Evolutionary conservation across 768 basidiomycete species (phyloP).

Genomic region (Leccinellum albellum): DNA sequence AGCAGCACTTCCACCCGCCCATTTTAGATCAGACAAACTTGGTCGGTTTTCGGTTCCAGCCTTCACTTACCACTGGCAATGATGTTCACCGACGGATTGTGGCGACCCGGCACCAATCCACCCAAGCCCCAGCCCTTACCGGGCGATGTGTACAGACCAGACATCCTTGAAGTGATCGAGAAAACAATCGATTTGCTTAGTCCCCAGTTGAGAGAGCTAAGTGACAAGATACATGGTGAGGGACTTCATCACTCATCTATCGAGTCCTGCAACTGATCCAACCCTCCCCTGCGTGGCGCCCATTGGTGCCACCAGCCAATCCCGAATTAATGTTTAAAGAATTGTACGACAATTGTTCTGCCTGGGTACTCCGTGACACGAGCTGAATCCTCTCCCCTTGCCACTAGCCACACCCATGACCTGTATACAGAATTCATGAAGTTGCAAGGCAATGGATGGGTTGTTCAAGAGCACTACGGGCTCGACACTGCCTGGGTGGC

Average conservation of each 20-base stretch:
- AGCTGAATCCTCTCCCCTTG: neutral
- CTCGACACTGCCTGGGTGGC: slow-evolving; percentile 81
- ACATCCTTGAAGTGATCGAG: slow-evolving; percentile 61
- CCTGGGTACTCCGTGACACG: neutral
- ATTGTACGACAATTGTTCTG: slow-evolving; percentile 21
- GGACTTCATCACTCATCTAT: neutral
- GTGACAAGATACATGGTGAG: slow-evolving; percentile 69
- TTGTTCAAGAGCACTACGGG: slow-evolving; percentile 56
- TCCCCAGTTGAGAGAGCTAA: slow-evolving; percentile 53
- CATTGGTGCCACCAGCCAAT: slow-evolving; percentile 41
- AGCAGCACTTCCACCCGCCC: too few relatives aligned
- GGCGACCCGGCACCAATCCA: slow-evolving; percentile 35
- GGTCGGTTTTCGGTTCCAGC: neutral
- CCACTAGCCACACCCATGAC: slow-evolving; percentile 64
- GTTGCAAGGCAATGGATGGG: slow-evolving; percentile 50
- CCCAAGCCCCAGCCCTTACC: slow-evolving; percentile 13
- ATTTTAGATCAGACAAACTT: neutral
- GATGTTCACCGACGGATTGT: slow-evolving; percentile 18
- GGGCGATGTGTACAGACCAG: slow-evolving; percentile 46
- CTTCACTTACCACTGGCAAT: neutral
- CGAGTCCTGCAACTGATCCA: neutral
- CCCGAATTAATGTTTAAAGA: slow-evolving; percentile 62
- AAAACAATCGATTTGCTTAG: slow-evolving; percentile 35
- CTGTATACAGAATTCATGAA: slow-evolving; percentile 63
- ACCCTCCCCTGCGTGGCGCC: neutral